Evolutionary conservation across 148 eudicot species (phyloP), one percentile per base, ranked within the genome.

Genomic region (Vaccinium myrtillus): DNA sequence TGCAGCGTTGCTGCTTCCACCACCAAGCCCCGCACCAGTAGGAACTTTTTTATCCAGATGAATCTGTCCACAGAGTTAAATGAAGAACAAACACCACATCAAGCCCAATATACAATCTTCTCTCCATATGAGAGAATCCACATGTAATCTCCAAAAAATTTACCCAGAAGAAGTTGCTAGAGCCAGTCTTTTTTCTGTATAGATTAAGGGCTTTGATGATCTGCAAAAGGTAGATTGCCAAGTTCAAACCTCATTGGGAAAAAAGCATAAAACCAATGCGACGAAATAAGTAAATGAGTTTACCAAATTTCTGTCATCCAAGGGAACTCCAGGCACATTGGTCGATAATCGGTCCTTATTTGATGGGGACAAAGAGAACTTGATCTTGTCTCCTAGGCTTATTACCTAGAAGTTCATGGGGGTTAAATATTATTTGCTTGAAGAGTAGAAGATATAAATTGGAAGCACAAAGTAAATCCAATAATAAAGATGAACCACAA

Each of bases 1-100:
- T 67, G 99, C 99, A 81, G 99, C 99, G 84, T 97, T 97, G 84
- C 99, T 94, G 86, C 99, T 97, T 79, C 99, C 99, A 79, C 98
- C 99, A 30, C 98, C 98, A 71, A 97, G 94, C 54, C 99, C 99
- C 59, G 99, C 99, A 69, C 99, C 99, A 0, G 99, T 97, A 1
- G 99, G 99, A 83, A 97, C 99, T 89, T 91, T 97, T 90, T 97
- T 97, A 85, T 95, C 98, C 50, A 97, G 91, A 89, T 97, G 99
- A 86, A 97, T 89, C 99, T 97, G 86, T 74, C 83, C 58, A 85
- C 10, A 63, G 67, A 81, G 43, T 32, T 78, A 59, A 63, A 77
- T 84, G 30, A 14, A 49, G 23, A 69, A 69, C 19, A 79, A 82
- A 25, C 51, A 61, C 12, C 55, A 63, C 53, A 39, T 79, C 43